Percentiles rank a stretch among this genome's conserved stretches.
Evolutionary conservation across 2,329 filamentous ascomycete genomes (phyloP).

Genomic region (Aspergillus sp.): DNA sequence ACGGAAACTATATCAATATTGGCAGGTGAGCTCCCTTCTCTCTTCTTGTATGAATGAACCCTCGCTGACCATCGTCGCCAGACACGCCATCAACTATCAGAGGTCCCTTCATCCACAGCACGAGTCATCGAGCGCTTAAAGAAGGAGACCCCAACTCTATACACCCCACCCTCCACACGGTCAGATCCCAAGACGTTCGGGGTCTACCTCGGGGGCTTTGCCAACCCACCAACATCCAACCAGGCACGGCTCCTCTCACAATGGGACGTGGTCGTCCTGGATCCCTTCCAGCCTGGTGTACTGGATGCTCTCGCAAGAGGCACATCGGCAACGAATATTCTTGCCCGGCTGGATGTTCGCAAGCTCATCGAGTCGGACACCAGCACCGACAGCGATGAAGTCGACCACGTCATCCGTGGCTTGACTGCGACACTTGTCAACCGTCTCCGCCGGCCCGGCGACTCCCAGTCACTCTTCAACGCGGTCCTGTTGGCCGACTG

Average conservation of each 20-base stretch:
- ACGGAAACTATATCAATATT: slow-evolving; percentile 12
- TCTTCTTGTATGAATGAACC: not conserved
- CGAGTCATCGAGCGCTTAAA: slow-evolving; percentile 20
- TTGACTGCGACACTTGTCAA: slow-evolving; percentile 8
- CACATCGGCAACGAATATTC: slow-evolving; percentile 10
- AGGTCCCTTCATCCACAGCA: slow-evolving; percentile 15
- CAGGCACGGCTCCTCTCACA: slow-evolving; percentile 34
- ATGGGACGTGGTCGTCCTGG: slow-evolving; percentile 43
- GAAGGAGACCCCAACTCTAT: slow-evolving; percentile 11
- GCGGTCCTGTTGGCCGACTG: slow-evolving; percentile 43
- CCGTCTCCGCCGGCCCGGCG: slow-evolving; percentile 7
- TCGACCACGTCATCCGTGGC: slow-evolving; percentile 4
- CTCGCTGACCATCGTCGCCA: slow-evolving; percentile 1
- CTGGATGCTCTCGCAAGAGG: slow-evolving; percentile 27
- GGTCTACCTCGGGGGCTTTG: slow-evolving; percentile 40
- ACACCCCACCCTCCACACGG: not conserved
- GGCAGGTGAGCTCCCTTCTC: slow-evolving; percentile 15
- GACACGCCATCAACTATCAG: slow-evolving; percentile 21
- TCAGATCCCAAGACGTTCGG: slow-evolving; percentile 33
- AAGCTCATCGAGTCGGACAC: slow-evolving; percentile 8
- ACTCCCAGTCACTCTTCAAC: slow-evolving; percentile 29
- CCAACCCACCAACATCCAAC: slow-evolving; percentile 31
- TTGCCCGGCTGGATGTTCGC: slow-evolving; percentile 19
- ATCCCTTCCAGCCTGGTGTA: slow-evolving; percentile 38
- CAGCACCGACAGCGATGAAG: slow-evolving; percentile 14